Conservation (phyloP, 129 eudicot species). For the Cynara cardunculus region DNA sequence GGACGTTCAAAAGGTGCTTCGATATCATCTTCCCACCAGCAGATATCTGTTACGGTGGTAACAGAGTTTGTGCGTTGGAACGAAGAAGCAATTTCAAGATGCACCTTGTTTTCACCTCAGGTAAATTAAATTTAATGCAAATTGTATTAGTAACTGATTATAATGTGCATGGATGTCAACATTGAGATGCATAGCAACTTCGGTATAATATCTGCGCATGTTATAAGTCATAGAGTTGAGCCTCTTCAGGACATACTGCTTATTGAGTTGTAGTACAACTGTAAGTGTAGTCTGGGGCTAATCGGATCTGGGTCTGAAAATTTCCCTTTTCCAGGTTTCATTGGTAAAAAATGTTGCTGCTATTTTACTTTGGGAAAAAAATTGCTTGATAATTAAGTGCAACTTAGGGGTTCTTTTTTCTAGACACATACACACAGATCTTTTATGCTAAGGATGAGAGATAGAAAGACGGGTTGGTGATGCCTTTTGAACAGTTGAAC, state of each 20-base stretch:
- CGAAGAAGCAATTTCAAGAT: slow-evolving; percentile 95
- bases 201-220: slow-evolving; percentile 1
- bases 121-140: slow-evolving; percentile 31
- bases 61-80: slow-evolving; percentile 99
- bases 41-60: slow-evolving; percentile 96
- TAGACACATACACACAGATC: too few species aligned
- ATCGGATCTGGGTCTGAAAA: neutral
- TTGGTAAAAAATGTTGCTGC: neutral
- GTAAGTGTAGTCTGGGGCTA: neutral
- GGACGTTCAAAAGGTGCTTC: slow-evolving; percentile 97
- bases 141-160: neutral
- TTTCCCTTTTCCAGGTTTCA: neutral
- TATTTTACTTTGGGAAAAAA: too few species aligned
- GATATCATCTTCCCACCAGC: slow-evolving; percentile 74
- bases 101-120: slow-evolving; percentile 87
- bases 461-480: too few species aligned
- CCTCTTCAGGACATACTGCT: neutral
- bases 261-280: neutral
- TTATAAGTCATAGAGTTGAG: neutral
- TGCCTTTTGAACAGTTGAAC: too few species aligned
- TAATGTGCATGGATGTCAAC: neutral
- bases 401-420: neutral
- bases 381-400: neutral
- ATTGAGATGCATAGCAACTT: slow-evolving; percentile 13
- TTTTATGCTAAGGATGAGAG: too few species aligned